Conservation (phyloP, 371 early-diverging fungal genomes). For the Mucor lusitanicus region DNA sequence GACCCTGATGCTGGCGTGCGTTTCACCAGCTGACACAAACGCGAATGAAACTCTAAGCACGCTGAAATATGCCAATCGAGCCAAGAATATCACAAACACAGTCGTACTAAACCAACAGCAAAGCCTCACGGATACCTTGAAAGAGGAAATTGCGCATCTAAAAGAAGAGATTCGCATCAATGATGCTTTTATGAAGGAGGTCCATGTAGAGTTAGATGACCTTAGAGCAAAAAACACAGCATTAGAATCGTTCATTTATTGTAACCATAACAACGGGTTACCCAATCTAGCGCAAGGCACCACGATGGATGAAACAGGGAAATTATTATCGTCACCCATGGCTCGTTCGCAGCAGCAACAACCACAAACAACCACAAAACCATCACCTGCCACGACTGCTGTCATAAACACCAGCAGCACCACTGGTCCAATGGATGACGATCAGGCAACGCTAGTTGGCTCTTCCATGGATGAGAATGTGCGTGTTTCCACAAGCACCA, state of each 20-base stretch:
- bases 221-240: conserved; percentile 7
- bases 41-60: conserved; percentile 87
- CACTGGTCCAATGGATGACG: not conserved
- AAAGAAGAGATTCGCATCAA: conserved; percentile 12
- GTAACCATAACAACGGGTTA: not conserved
- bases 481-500: not conserved
- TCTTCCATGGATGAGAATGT: not conserved
- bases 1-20: conserved; percentile 90
- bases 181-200: conserved; percentile 28
- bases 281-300: not conserved
- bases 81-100: conserved; percentile 82
- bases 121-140: conserved; percentile 8
- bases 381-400: not conserved
- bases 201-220: conserved; percentile 21
- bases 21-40: conserved; percentile 71
- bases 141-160: conserved; percentile 17
- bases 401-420: not conserved
- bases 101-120: conserved; percentile 47
- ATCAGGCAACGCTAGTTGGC: conserved; percentile 5
- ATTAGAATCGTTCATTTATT: not conserved
- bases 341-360: not conserved
- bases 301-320: not conserved
- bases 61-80: conserved; percentile 84
- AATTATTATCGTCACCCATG: not conserved
- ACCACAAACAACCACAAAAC: not conserved